Base-by-base conservation (phyloP, 805 yeast genomes). In the Ogataea populi-albae region DNA sequence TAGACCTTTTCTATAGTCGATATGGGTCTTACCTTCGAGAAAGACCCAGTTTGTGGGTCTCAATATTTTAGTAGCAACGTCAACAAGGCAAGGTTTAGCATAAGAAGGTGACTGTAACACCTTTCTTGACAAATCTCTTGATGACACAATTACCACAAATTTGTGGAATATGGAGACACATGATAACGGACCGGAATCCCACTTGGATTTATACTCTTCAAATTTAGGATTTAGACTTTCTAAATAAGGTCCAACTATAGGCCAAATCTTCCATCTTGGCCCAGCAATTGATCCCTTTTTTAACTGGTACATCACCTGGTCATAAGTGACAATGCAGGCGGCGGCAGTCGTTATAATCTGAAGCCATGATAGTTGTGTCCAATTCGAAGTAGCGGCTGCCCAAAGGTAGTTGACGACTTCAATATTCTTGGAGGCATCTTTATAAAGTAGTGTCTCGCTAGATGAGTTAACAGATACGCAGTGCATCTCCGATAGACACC, bases 41-140 rank as follows among this genome's bases (percentile, higher is more conserved):
- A 93, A 93, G 23, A 93, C 98, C 98, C 98, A 93, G 69, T 91
- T 93, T 30, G 91, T 73, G 30, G 98, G 97, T 64, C 98, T 79
- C 55, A 93, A 69, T 48, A 93, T 86, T 65, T 93, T 93, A 45
- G 81, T 73, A 15, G 98, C 98, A 36, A 88, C 98, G 59, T 93
- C 98, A 46, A 93, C 98, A 42, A 93, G 96, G 68, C 98, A 93
- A 5, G 98, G 98, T 63, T 88, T 88, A 43, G 88, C 97, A 56
- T 73, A 93, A 31, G 77, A 73, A 25, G 96, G 95, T 14, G 95
- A 79, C 55, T 77, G 81, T 52, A 91, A 72, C 42, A 88, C 78
- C 54, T 89, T 89, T 60, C 97, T 78, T 20, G 96, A 84, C 43
- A 89, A 69, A 50, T 88, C 96, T 57, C 96, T 79, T 18, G 81